Evolutionary conservation across 2,329 filamentous ascomycete species (phyloP), one percentile per base, ranked within the genome.

Genomic region (Cladophialophora bantiana): DNA sequence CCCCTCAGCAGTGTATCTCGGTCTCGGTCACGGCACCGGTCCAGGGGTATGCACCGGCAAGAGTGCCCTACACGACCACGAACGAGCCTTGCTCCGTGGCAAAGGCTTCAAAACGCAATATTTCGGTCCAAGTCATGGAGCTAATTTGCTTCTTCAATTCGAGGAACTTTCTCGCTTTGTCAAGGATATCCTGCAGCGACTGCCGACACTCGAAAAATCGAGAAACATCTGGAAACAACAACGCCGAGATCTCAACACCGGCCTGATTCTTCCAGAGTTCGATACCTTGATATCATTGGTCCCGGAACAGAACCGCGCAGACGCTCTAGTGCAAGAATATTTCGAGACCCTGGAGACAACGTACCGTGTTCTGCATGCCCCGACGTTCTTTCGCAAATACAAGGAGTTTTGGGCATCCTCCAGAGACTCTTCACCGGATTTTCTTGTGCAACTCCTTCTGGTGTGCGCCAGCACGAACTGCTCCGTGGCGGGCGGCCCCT

Each of bases 361-460:
- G 15, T 82, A 85, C 68, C 82, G 88, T 2, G 80, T 90, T 31
- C 65, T 90, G 7, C 84, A 90, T 73, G 74, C 85, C 0, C 86
- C 87, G 0, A 83, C 82, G 0, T 89, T 90, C 68, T 77, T 80
- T 53, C 78, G 78, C 10, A 83, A 87, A 36, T 89, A 88, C 70
- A 83, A 86, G 31, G 78, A 79, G 0, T 69, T 86, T 0, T 89
- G 86, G 86, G 32, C 35, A 4, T 60, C 65, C 5, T 67, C 71
- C 13, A 35, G 58, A n/a, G 65, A 67, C 31, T 48, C 65, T 7
- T 69, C 64, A 10, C 40, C 66, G n/a, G 67, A 32, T 4, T 72
- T 72, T 42, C 20, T 73, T 20, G 68, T 70, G 15, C 71, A 71
- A 58, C 63, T 73, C 2, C 62, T 73, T 35, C 66, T 71, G 5